These are phyloP conservation scores for Aureobasidium sp. DNA, from an alignment of 2,329 filamentous ascomycete species.

Conservation along the genomic window DNA sequence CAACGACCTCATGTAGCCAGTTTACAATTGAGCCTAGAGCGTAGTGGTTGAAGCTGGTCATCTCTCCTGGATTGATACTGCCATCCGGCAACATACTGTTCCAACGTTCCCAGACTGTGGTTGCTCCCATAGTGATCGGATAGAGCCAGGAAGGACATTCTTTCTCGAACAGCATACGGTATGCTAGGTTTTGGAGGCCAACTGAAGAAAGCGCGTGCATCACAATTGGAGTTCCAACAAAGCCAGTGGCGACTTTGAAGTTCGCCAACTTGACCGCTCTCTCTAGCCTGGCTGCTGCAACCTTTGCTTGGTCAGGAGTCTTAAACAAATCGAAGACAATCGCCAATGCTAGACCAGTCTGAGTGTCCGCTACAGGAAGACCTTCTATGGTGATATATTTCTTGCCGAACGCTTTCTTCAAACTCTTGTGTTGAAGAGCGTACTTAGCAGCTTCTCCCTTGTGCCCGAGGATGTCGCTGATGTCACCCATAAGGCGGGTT, in stretches of 20 bases:
- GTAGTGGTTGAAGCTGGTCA: constrained; percentile 61
- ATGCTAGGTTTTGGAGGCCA: constrained; percentile 32
- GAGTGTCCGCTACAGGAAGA: constrained; percentile 35
- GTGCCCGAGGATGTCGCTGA: constrained; percentile 32
- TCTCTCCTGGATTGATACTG: constrained; percentile 48
- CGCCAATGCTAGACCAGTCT: constrained; percentile 34
- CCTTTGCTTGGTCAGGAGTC: constrained; percentile 21
- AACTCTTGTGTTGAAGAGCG: constrained; percentile 22
- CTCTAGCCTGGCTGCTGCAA: constrained; percentile 29
- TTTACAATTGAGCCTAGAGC: constrained; percentile 55
- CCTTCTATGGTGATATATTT: constrained; percentile 34
- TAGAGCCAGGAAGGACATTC: constrained; percentile 55
- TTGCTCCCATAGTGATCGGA: constrained; percentile 51
- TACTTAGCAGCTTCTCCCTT: constrained; percentile 29
- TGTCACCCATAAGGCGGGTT: constrained; percentile 34
- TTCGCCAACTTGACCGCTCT: constrained; percentile 25
- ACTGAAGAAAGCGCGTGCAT: constrained; percentile 24
- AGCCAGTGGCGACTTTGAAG: constrained; percentile 41
- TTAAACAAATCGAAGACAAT: constrained; percentile 33
- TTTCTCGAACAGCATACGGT: constrained; percentile 55
- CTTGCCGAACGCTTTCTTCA: constrained; percentile 34
- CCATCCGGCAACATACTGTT: constrained; percentile 53
- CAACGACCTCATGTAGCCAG: constrained; percentile 52
- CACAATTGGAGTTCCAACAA: constrained; percentile 66
- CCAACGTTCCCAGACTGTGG: constrained; percentile 60